Conservation (phyloP, 31 red algal species). For the Endocladia muricata region DNA sequence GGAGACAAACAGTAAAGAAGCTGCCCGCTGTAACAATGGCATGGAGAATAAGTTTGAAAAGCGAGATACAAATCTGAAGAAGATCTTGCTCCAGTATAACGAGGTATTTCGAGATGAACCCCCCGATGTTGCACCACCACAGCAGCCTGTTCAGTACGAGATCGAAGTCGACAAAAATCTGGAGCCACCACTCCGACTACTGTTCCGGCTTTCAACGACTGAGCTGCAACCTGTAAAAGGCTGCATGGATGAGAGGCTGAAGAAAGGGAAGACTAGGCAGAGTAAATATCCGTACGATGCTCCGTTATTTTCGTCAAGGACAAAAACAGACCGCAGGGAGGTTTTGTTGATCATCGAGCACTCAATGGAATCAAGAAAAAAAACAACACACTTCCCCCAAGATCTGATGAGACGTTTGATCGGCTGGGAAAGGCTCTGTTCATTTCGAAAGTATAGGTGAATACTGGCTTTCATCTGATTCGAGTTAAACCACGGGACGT, state of each 20-base stretch:
- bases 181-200: not conserved
- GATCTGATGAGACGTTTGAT: slow-evolving; percentile 23
- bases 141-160: not conserved
- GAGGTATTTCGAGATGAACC: not conserved
- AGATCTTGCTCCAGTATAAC: not conserved
- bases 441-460: not conserved
- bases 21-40: not conserved
- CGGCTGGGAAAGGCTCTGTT: not conserved
- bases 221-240: not conserved
- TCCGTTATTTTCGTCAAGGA: not conserved
- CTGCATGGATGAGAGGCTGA: not conserved
- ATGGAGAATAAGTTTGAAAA: not conserved
- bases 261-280: slow-evolving; percentile 3
- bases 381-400: not conserved
- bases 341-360: not conserved
- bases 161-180: not conserved
- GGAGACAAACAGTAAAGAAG: not conserved
- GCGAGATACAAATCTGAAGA: not conserved
- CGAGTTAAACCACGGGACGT: not conserved
- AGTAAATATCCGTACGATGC: not conserved
- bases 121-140: not conserved
- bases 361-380: not conserved
- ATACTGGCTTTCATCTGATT: not conserved
- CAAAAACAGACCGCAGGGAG: not conserved
- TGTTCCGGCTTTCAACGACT: not conserved